These are phyloP conservation scores for Sporothrix sp. DNA, from an alignment of 2,329 filamentous ascomycete genomes.

Conservation along the genomic window DNA sequence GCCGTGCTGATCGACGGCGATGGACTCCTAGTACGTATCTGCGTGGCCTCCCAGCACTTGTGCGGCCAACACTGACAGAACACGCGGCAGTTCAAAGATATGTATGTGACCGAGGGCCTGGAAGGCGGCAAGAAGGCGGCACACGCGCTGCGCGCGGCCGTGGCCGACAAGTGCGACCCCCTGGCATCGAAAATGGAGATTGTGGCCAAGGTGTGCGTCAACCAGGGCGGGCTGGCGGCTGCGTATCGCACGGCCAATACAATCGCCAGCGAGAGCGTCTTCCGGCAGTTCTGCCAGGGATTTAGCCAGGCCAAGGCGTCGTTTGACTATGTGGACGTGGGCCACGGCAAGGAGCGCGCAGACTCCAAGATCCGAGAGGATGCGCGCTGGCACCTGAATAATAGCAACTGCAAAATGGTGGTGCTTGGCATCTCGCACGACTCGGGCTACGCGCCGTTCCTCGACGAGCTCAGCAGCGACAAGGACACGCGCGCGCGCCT, in stretches of 20 bases:
- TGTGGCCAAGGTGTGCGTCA: slow-evolving; percentile 46
- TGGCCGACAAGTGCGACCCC: slow-evolving; percentile 37
- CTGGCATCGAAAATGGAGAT: slow-evolving; percentile 45
- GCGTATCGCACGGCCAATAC: slow-evolving; percentile 41
- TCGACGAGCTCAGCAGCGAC: slow-evolving; percentile 44
- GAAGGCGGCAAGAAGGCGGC: slow-evolving; percentile 46
- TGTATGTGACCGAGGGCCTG: slow-evolving; percentile 43
- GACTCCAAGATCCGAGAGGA: slow-evolving; percentile 51
- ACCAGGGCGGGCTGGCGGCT: slow-evolving; percentile 41
- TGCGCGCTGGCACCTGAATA: slow-evolving; percentile 47
- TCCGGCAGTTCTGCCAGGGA: slow-evolving; percentile 48
- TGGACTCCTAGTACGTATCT: slow-evolving; percentile 42
- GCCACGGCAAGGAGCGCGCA: slow-evolving; percentile 47
- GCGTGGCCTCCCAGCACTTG: not conserved
- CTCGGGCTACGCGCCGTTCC: slow-evolving; percentile 48
- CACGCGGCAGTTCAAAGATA: slow-evolving; percentile 44
- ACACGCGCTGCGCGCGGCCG: slow-evolving; percentile 37
- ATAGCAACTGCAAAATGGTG: slow-evolving; percentile 52
- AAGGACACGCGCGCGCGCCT: slow-evolving; percentile 34
- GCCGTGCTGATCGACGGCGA: slow-evolving; percentile 54
- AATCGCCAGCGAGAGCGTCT: slow-evolving; percentile 34
- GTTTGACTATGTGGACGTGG: slow-evolving; percentile 57
- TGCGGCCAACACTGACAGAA: not conserved
- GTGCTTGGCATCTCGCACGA: slow-evolving; percentile 54
- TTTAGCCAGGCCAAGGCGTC: slow-evolving; percentile 50